phyloP scores from a whole-genome alignment of 495 filamentous ascomycete species.

The Daldinia bambusicola region DNA sequence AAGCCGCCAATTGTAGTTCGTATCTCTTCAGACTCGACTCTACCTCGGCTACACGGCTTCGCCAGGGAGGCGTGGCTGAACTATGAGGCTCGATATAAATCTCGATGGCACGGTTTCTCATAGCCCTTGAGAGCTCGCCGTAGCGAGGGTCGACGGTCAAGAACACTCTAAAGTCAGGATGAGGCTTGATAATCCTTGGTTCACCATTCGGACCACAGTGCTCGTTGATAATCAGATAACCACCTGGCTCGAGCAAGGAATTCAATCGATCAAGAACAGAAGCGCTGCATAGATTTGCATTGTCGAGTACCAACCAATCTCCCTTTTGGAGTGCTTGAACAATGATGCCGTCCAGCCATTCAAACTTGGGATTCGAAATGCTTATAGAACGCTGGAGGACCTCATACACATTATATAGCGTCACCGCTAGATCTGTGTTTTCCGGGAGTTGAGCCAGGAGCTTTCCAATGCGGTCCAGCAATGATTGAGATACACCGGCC shows the following conservation, averaged over 20 bases:
- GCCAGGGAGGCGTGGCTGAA: conserved; percentile 26
- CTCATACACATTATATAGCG: conserved; percentile 47
- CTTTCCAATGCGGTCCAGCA: conserved; percentile 49
- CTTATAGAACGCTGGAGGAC: conserved; percentile 57
- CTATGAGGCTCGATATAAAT: conserved; percentile 71
- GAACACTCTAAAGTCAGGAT: conserved; percentile 91
- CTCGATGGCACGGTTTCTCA: conserved; percentile 95
- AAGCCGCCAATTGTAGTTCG: conserved; percentile 35
- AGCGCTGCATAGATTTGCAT: conserved; percentile 94
- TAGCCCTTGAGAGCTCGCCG: conserved; percentile 93
- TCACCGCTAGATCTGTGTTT: conserved; percentile 42
- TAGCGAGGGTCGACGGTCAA: conserved; percentile 92
- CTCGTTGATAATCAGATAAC: conserved; percentile 88
- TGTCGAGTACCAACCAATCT: conserved; percentile 93
- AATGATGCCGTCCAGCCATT: conserved; percentile 94
- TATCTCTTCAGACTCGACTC: conserved; percentile 57
- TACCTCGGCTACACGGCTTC: conserved; percentile 51
- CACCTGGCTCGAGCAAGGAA: conserved; percentile 90
- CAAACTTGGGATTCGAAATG: conserved; percentile 80
- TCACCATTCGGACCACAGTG: conserved; percentile 85
- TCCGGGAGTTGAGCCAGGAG: conserved; percentile 43
- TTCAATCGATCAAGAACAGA: conserved; percentile 96
- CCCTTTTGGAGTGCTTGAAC: conserved; percentile 87
- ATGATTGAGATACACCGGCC: conserved; percentile 40
- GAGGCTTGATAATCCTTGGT: conserved; percentile 80